These are phyloP conservation scores for Apiospora malaysiana DNA, from an alignment of 2,329 filamentous ascomycete genomes.

Conservation along the genomic window DNA sequence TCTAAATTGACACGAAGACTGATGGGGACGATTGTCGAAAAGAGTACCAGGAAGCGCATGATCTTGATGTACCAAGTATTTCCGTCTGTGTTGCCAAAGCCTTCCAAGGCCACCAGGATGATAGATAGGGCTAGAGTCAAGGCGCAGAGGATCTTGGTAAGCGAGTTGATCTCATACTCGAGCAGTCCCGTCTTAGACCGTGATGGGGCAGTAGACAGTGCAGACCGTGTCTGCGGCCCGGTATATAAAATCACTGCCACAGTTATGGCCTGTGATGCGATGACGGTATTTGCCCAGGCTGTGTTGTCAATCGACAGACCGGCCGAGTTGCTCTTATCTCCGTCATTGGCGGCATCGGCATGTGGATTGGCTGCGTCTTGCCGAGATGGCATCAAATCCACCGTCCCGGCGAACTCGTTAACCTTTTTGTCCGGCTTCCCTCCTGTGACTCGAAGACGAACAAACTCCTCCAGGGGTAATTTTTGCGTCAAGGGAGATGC, in stretches of 20 bases:
- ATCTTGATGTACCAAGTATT: constrained; percentile 93
- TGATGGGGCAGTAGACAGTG: constrained; percentile 88
- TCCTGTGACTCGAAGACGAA: constrained; percentile 73
- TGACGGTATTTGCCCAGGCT: constrained; percentile 97
- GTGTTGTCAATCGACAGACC: constrained; percentile 95
- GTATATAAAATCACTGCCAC: constrained; percentile 94
- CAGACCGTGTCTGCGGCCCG: constrained; percentile 90
- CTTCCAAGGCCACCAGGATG: constrained; percentile 85
- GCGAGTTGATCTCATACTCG: constrained; percentile 94
- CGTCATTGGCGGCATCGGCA: constrained; percentile 40
- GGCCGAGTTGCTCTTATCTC: constrained; percentile 59
- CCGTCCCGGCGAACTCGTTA: constrained; percentile 91
- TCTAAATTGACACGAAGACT: constrained; percentile 95
- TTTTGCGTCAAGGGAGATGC: constrained; percentile 85
- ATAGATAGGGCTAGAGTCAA: constrained; percentile 87
- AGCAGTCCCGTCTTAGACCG: constrained; percentile 92
- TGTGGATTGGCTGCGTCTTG: constrained; percentile 53
- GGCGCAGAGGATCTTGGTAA: constrained; percentile 94
- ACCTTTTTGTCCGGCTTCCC: constrained; percentile 93
- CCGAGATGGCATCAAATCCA: constrained; percentile 71
- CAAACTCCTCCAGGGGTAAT: constrained; percentile 75
- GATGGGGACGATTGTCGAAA: constrained; percentile 99
- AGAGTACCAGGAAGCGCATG: constrained; percentile 96
- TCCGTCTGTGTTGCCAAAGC: constrained; percentile 71
- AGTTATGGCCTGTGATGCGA: constrained; percentile 89